These are phyloP conservation scores for Phylloboletellus chloephorus DNA, from an alignment of 1,284 basidiomycete species.

Conservation along the genomic window DNA sequence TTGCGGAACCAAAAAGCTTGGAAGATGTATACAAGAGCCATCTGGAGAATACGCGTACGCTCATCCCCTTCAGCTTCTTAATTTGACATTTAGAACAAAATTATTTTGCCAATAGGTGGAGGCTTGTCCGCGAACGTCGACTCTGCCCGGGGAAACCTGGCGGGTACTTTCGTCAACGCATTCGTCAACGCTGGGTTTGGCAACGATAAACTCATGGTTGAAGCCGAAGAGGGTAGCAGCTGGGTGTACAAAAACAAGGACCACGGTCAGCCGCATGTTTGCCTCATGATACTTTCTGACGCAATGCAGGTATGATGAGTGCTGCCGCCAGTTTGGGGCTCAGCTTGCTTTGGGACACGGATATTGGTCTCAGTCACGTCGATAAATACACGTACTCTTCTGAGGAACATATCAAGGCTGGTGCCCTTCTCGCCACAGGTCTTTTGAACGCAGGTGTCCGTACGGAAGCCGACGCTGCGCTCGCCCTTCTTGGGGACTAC, in stretches of 20 bases:
- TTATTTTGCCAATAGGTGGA: constrained; percentile 40
- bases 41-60: constrained; percentile 80
- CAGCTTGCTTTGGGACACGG: constrained; percentile 94
- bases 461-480: constrained; percentile 90
- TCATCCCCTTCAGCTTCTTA: background rate
- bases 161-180: constrained; percentile 97
- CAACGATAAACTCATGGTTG: constrained; percentile 98
- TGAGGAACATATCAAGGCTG: constrained; percentile 98
- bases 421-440: constrained; percentile 92
- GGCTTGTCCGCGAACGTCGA: constrained; percentile 73
- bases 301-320: constrained; percentile 80
- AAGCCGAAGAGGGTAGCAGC: constrained; percentile 91
- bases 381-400: constrained; percentile 98
- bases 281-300: constrained; percentile 9
- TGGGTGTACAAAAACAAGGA: constrained; percentile 99
- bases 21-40: constrained; percentile 99
- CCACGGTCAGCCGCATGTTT: constrained; percentile 53
- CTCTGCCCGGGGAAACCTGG: constrained; percentile 91
- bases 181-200: constrained; percentile 99
- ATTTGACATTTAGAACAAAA: constrained; percentile 4
- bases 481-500: constrained; percentile 89
- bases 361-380: constrained; percentile 88
- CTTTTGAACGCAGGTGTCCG: constrained; percentile 88
- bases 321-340: constrained; percentile 93
- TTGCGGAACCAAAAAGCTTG: constrained; percentile 83